Percentiles rank a stretch among this genome's conserved stretches.
Evolutionary conservation across 176 grass and related monocot species (phyloP).

Genomic region (Phyllostachys edulis): DNA sequence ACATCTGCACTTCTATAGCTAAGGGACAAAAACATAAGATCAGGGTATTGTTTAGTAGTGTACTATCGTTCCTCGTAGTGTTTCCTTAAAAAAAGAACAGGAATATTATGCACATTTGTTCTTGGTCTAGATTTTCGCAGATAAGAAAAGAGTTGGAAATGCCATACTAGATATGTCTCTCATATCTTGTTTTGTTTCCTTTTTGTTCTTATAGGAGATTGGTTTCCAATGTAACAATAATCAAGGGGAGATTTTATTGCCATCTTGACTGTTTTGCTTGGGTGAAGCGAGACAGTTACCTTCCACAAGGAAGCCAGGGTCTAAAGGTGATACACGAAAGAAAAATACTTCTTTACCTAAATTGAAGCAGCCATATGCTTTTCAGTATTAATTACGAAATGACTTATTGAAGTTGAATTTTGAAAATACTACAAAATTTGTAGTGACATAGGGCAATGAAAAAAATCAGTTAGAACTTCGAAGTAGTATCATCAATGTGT

Average conservation of each 20-base stretch:
- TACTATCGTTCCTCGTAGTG: background rate
- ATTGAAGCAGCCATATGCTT: background rate
- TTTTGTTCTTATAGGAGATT: too few species aligned
- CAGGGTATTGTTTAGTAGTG: background rate
- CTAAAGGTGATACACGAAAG: constrained; percentile 86
- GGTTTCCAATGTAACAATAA: too few species aligned
- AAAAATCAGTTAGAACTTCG: background rate
- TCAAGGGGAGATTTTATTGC: constrained; percentile 99
- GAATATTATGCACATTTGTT: constrained; percentile 19
- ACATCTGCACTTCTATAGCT: constrained; percentile 20
- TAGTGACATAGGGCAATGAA: background rate
- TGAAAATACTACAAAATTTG: background rate
- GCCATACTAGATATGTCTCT: too few species aligned
- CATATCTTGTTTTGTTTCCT: too few species aligned
- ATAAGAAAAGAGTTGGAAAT: too few species aligned
- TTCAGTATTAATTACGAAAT: background rate
- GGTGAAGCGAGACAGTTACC: constrained; percentile 99
- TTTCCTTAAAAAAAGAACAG: background rate
- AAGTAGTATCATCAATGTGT: background rate
- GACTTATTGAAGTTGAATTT: constrained; percentile 1
- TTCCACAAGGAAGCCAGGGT: constrained; percentile 98
- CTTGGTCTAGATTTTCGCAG: background rate
- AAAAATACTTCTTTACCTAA: background rate
- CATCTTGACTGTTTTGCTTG: constrained; percentile 99
- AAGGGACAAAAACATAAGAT: constrained; percentile 18